Evolutionary conservation across 2,329 filamentous ascomycete genomes (phyloP).

Genomic region (Cytospora piceicola): DNA sequence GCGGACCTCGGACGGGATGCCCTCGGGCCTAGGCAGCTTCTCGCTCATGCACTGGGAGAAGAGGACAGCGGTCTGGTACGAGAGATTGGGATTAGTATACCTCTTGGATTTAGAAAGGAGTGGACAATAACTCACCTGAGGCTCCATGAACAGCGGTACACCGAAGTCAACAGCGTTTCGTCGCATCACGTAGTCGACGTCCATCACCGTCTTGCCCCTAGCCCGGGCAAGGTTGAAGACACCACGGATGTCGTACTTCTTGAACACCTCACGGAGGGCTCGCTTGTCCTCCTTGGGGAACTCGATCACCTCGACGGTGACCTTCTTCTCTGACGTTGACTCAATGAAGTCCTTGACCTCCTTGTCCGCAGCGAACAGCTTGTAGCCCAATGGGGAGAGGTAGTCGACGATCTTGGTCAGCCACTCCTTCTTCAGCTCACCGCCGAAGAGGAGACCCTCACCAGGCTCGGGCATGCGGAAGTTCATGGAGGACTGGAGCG

Average conservation of each 20-base stretch:
- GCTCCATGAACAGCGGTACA: constrained; percentile 97
- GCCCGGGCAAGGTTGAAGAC: constrained; percentile 92
- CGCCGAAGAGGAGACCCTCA: constrained; percentile 93
- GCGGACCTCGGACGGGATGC: constrained; percentile 88
- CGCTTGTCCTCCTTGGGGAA: constrained; percentile 97
- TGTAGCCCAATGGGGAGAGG: constrained; percentile 88
- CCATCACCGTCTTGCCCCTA: constrained; percentile 79
- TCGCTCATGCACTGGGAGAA: constrained; percentile 97
- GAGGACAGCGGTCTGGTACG: constrained; percentile 80
- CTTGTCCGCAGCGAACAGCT: constrained; percentile 83
- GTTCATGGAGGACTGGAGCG: constrained; percentile 97
- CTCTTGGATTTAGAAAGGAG: not conserved
- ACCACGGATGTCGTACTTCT: constrained; percentile 95
- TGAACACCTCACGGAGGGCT: constrained; percentile 89
- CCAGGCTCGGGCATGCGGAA: constrained; percentile 95
- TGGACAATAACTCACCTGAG: constrained; percentile 69
- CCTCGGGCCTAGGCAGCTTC: constrained; percentile 87
- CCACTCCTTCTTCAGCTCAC: constrained; percentile 72
- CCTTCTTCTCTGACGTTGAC: constrained; percentile 65
- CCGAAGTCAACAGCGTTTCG: constrained; percentile 98
- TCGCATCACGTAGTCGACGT: constrained; percentile 98
- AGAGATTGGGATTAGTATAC: constrained; percentile 38
- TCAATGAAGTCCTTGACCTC: constrained; percentile 86
- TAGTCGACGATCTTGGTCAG: constrained; percentile 84
- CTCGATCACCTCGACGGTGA: constrained; percentile 86